A percentile compares a stretch with the other conserved stretches of the same genome.
phyloP scores from a whole-genome alignment of 2,329 filamentous ascomycete species.

The Grosmannia huntii region DNA sequence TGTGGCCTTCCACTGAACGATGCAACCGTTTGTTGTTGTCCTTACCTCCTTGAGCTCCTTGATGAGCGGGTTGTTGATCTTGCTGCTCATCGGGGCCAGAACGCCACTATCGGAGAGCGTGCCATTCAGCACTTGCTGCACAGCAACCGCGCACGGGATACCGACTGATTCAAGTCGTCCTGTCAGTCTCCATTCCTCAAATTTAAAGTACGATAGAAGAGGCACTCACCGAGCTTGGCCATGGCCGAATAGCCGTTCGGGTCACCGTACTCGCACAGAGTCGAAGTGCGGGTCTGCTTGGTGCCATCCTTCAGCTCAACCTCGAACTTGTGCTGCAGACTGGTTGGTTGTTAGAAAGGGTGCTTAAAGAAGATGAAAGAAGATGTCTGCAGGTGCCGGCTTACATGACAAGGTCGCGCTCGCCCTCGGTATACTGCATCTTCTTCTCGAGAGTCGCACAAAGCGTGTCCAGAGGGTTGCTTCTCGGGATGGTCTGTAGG shows the following conservation, averaged over 20 bases:
- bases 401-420: conserved; percentile 68
- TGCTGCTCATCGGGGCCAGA: conserved; percentile 53
- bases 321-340: conserved; percentile 70
- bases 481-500: conserved; percentile 49
- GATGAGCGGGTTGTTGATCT: conserved; percentile 56
- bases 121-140: conserved; percentile 53
- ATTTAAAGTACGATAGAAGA: background rate
- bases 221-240: conserved; percentile 49
- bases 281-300: conserved; percentile 66
- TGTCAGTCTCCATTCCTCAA: background rate
- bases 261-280: conserved; percentile 67
- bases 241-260: conserved; percentile 64
- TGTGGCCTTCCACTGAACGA: conserved; percentile 21
- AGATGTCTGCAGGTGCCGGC: background rate
- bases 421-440: conserved; percentile 73
- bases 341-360: conserved; percentile 13
- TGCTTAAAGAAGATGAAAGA: too few species aligned
- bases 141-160: conserved; percentile 48
- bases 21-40: conserved; percentile 24
- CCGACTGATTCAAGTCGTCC: conserved; percentile 34
- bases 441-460: conserved; percentile 82
- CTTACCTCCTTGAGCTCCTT: conserved; percentile 61
- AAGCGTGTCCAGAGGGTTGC: conserved; percentile 80
- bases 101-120: conserved; percentile 51
- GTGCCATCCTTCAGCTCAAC: conserved; percentile 72